Evolutionary conservation across 352 stramenopile species (phyloP).

Genomic region (Aphanomyces astaci): DNA sequence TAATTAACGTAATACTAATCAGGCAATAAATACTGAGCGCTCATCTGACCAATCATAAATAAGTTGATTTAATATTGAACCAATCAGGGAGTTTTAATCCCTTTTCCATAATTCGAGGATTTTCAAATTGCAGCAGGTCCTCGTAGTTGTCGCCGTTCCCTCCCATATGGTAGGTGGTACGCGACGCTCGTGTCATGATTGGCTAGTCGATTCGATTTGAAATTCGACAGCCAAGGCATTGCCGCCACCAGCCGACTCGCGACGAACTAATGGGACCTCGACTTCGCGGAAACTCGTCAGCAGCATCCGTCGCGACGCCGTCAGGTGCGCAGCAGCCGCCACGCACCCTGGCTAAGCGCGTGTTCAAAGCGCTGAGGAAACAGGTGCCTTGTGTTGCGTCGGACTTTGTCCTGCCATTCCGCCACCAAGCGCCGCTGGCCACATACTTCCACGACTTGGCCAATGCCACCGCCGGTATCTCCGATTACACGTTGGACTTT

Average conservation of each 20-base stretch:
- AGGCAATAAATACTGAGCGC: no score
- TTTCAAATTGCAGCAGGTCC: not conserved
- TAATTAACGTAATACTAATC: no score
- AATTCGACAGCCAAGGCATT: not conserved
- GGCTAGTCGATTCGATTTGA: not conserved
- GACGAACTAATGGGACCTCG: not conserved
- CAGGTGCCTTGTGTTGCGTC: not conserved
- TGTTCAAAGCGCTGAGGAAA: not conserved
- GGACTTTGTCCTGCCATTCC: not conserved
- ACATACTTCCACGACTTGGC: not conserved
- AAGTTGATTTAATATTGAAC: no score
- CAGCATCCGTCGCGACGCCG: not conserved
- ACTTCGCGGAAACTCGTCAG: not conserved
- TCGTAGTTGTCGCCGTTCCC: not conserved
- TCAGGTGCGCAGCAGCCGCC: not conserved
- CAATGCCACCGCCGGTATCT: conserved; percentile 6
- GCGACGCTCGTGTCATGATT: not conserved
- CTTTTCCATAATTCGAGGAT: conserved; percentile 26
- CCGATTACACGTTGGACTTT: conserved; percentile 31
- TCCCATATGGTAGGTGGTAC: not conserved
- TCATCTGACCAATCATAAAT: no score
- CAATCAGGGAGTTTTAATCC: no score
- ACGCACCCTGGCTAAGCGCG: not conserved
- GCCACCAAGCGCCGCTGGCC: not conserved
- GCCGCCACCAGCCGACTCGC: not conserved